phyloP scores from a whole-genome alignment of 257 asterid species.

The Solanum piurae region DNA sequence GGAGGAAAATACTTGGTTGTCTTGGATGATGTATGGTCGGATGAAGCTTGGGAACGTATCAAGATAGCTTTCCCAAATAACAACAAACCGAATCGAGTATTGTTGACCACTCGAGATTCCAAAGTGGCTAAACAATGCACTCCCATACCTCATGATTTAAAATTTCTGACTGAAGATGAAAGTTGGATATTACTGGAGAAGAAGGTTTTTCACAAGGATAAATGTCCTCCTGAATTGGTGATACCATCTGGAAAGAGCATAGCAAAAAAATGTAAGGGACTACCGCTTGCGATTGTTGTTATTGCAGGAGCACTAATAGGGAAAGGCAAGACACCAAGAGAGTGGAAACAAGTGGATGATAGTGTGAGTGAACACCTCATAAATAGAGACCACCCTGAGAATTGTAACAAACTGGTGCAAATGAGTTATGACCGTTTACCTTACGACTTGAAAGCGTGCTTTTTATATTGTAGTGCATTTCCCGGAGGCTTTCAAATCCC shows the following conservation, averaged over 20 bases:
- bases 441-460: slow-evolving; percentile 26
- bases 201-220: slow-evolving; percentile 20
- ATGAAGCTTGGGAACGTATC: slow-evolving; percentile 16
- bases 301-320: slow-evolving; percentile 12
- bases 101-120: slow-evolving; percentile 32
- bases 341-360: slow-evolving; percentile 17
- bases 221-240: slow-evolving; percentile 11
- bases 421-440: slow-evolving; percentile 39
- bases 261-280: slow-evolving; percentile 22
- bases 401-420: slow-evolving; percentile 9
- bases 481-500: slow-evolving; percentile 28
- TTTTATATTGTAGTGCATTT: slow-evolving; percentile 37
- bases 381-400: neutral
- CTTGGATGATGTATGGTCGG: slow-evolving; percentile 41
- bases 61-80: slow-evolving; percentile 10
- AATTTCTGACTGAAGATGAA: slow-evolving; percentile 5
- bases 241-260: slow-evolving; percentile 7
- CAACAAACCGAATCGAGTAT: slow-evolving; percentile 16
- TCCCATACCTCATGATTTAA: slow-evolving; percentile 16
- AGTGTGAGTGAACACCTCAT: slow-evolving; percentile 5
- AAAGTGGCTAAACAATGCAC: slow-evolving; percentile 20
- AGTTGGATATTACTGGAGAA: slow-evolving; percentile 31
- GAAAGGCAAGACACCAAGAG: neutral
- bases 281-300: slow-evolving; percentile 33
- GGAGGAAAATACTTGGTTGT: slow-evolving; percentile 24